Evolutionary conservation across 345 rosid species (phyloP).

Genomic region (Luvunga scandens): DNA sequence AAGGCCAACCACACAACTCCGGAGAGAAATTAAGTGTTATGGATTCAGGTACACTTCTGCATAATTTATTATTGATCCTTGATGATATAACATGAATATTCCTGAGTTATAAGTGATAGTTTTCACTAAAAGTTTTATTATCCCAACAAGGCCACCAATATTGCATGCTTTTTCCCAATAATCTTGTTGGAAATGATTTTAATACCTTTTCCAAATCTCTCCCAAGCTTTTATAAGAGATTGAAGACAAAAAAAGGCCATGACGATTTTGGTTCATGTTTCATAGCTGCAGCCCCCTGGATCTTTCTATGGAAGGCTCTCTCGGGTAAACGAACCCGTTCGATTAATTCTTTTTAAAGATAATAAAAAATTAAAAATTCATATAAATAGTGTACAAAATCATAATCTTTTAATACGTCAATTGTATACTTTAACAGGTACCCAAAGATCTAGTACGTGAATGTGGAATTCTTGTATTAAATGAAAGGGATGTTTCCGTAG

Average conservation of each 20-base stretch:
- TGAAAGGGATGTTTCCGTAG: not conserved
- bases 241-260: not conserved
- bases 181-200: no score
- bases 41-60: no score
- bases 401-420: not conserved
- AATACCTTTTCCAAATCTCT: conserved; percentile 10
- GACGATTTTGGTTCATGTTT: conserved; percentile 12
- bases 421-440: not conserved
- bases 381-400: not conserved
- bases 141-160: not conserved
- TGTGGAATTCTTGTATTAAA: not conserved
- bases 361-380: no score
- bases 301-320: conserved; percentile 20
- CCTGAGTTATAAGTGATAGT: no score
- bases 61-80: no score
- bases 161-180: conserved; percentile 15
- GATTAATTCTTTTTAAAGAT: no score
- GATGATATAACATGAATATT: no score
- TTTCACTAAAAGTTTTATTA: no score
- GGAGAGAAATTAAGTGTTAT: no score
- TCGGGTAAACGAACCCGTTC: not conserved
- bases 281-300: conserved; percentile 16
- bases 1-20: no score
- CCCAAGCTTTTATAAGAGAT: conserved; percentile 14
- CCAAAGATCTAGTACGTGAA: not conserved